Evolutionary conservation across 2,329 filamentous ascomycete genomes (phyloP), one percentile per base, ranked within the genome.

Genomic region (Mariannaea elegans): DNA sequence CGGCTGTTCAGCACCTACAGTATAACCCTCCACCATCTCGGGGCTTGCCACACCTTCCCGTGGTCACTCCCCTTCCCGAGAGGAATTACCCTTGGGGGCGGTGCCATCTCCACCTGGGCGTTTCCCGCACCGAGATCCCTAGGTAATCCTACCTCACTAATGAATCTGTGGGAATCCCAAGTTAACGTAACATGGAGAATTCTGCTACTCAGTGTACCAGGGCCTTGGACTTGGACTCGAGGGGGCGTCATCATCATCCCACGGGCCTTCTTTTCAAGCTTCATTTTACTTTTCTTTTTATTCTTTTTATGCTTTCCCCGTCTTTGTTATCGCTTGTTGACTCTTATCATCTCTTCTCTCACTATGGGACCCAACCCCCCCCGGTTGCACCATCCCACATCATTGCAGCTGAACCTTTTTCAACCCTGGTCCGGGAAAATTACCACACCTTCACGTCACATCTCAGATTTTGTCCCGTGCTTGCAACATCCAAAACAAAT

Each of bases 381-480:
- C 41, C 47, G 27, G 46, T 41, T 23, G 5, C 24, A 41, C 48
- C 38, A 32, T 27, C 42, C 19, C 55, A 38, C 18, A 34, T 21
- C 10, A 4, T 9, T 32, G 36, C 16, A 31, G 36, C 36, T 42
- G 18, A 32, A 42, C 36, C 9, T 21, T 6, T 41, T 27, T 9
- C 5, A 27, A 27, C 34, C 24, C 38, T 12, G 38, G 38, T 41
- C 38, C 16, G 38, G 7, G 19, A 21, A 24, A 41, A 38, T 18
- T 19, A 41, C 38, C 38, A 41, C 53, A 34, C 47, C 29, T n/a
- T 52, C 34, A 32, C 12, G 53, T 61, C 58, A 61, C 18, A 48
- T 61, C 21, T 61, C 58, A 57, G 31, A 57, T 61, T 57, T 19
- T 19, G 34, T 41, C 29, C 48, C 24, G 47, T 45, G 48, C 53